A percentile compares a stretch with the other conserved stretches of the same genome.
Evolutionary conservation across 805 yeast species (phyloP).

Genomic region (Candida ovalis): DNA sequence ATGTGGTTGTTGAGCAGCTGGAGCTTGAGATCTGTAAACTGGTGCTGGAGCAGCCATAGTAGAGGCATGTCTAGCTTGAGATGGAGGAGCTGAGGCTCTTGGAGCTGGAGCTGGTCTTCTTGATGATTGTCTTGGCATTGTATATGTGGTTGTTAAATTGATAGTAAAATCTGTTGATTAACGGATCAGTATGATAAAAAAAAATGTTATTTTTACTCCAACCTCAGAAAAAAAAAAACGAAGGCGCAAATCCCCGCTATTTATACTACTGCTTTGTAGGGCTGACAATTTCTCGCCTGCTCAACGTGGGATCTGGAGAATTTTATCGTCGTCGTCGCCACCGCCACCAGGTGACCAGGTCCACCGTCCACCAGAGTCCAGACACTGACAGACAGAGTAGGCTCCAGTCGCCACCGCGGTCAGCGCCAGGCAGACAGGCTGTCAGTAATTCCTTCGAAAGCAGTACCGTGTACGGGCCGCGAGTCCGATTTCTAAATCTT

Average conservation of each 20-base stretch:
- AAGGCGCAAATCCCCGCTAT: background rate
- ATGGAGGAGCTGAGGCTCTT: slow-evolving; percentile 22
- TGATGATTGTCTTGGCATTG: slow-evolving; percentile 35
- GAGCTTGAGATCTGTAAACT: slow-evolving; percentile 35
- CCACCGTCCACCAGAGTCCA: no score
- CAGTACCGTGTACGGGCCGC: no score
- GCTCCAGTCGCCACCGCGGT: no score
- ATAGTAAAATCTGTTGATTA: background rate
- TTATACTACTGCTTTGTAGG: background rate
- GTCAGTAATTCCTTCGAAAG: no score
- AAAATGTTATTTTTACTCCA: background rate
- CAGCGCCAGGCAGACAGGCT: no score
- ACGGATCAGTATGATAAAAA: background rate
- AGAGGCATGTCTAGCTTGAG: slow-evolving; percentile 66
- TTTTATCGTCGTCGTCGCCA: background rate
- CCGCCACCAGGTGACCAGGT: no score
- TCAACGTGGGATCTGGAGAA: background rate
- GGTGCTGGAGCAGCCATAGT: slow-evolving; percentile 62
- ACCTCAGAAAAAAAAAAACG: no score
- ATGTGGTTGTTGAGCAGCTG: slow-evolving; percentile 46
- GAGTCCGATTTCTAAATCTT: no score
- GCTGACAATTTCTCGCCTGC: background rate
- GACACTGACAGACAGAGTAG: no score
- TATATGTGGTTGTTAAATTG: slow-evolving; percentile 4
- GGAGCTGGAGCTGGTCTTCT: slow-evolving; percentile 42